Conservation (phyloP, 768 basidiomycete species). For the Boletus insuetus region DNA sequence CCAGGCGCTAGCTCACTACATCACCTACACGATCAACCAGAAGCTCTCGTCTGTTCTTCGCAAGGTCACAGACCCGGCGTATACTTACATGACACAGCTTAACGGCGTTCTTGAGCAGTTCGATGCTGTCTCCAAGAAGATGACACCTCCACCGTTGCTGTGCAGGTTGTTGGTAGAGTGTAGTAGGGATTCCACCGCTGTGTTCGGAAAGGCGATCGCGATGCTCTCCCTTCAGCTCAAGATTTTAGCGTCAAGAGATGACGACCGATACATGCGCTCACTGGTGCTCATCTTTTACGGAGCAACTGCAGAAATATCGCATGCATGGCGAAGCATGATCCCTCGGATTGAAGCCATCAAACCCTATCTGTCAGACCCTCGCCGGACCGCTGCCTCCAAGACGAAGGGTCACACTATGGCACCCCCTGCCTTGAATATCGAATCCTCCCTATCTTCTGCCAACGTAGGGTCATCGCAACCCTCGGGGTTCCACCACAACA, state of each 20-base stretch:
- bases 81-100: slow-evolving; percentile 73
- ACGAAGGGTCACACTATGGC: slow-evolving; percentile 22
- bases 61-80: slow-evolving; percentile 85
- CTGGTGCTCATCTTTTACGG: slow-evolving; percentile 87
- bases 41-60: slow-evolving; percentile 75
- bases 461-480: slow-evolving; percentile 27
- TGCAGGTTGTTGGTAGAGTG: slow-evolving; percentile 79
- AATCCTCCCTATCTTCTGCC: slow-evolving; percentile 27
- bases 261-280: slow-evolving; percentile 84
- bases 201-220: slow-evolving; percentile 85
- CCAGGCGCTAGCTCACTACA: slow-evolving; percentile 85
- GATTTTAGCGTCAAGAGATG: slow-evolving; percentile 68
- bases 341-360: slow-evolving; percentile 70
- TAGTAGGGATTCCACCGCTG: slow-evolving; percentile 78
- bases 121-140: slow-evolving; percentile 72
- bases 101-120: slow-evolving; percentile 91
- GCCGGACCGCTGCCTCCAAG: slow-evolving; percentile 36
- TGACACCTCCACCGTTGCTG: slow-evolving; percentile 63
- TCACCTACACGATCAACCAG: slow-evolving; percentile 78
- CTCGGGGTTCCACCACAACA: slow-evolving; percentile 18
- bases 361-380: slow-evolving; percentile 52
- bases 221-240: slow-evolving; percentile 80
- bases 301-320: slow-evolving; percentile 82
- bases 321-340: slow-evolving; percentile 77
- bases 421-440: slow-evolving; percentile 24